phyloP scores from a whole-genome alignment of 352 stramenopile genomes.

The Thraustotheca clavata region DNA sequence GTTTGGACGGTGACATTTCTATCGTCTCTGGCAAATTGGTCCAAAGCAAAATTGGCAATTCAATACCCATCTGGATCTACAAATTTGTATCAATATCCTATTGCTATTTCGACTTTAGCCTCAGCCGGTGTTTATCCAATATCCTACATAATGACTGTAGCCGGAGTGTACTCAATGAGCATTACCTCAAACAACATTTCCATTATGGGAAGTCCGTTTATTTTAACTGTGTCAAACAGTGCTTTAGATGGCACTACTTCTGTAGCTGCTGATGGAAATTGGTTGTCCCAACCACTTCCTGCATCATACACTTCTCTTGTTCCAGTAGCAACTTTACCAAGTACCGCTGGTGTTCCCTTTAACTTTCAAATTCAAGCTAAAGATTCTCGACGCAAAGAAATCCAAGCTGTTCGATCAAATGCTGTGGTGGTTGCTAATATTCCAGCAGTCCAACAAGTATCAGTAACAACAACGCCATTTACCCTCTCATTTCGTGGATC shows the following conservation, averaged over 20 bases:
- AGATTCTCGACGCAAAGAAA: slow-evolving; percentile 64
- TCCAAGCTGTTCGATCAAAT: slow-evolving; percentile 52
- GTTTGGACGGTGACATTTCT: slow-evolving; percentile 90
- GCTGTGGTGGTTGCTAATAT: slow-evolving; percentile 40
- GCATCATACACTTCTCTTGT: slow-evolving; percentile 23
- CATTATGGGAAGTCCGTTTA: slow-evolving; percentile 87
- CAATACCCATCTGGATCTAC: slow-evolving; percentile 42
- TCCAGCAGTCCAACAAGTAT: slow-evolving; percentile 50
- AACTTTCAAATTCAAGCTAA: slow-evolving; percentile 88
- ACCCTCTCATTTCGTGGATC: slow-evolving; percentile 57
- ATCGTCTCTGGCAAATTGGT: slow-evolving; percentile 75
- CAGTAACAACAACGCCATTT: slow-evolving; percentile 31
- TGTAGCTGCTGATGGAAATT: slow-evolving; percentile 52
- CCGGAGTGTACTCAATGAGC: slow-evolving; percentile 82
- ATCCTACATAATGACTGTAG: slow-evolving; percentile 85
- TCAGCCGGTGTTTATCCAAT: slow-evolving; percentile 84
- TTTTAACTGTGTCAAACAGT: slow-evolving; percentile 65
- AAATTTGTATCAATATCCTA: slow-evolving; percentile 37
- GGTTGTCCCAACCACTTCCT: slow-evolving; percentile 19
- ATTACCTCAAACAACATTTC: slow-evolving; percentile 72
- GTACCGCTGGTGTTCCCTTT: slow-evolving; percentile 43
- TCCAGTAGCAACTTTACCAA: slow-evolving; percentile 33
- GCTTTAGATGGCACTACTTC: slow-evolving; percentile 60
- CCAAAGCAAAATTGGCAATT: slow-evolving; percentile 52
- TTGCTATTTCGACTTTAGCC: slow-evolving; percentile 45